Percentiles rank a stretch among this genome's conserved stretches.
Evolutionary conservation across 345 rosid genomes (phyloP).

Genomic region (Populus alba): DNA sequence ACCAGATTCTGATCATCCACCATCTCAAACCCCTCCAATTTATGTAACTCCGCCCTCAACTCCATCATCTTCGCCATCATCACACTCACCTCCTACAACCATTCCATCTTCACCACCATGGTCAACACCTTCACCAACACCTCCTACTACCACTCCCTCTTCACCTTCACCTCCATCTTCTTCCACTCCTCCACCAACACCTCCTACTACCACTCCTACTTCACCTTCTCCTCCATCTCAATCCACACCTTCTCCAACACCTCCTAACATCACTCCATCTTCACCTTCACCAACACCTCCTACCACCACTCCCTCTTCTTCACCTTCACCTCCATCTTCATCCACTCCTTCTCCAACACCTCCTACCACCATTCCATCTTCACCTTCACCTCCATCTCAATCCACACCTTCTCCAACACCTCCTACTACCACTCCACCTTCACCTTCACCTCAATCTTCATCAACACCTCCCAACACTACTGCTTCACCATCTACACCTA

Average conservation of each 20-base stretch:
- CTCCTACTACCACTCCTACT: not conserved
- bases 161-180: not conserved
- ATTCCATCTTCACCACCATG: not conserved
- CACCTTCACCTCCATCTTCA: not conserved
- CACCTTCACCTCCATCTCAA: not conserved
- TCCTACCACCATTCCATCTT: not conserved
- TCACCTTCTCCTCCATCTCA: not conserved
- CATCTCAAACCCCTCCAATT: not conserved
- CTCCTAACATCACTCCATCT: not conserved
- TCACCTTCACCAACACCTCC: not conserved
- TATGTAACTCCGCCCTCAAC: not conserved
- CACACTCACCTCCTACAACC: not conserved
- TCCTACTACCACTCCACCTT: not conserved
- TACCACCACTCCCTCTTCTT: not conserved
- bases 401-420: not conserved
- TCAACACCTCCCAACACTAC: not conserved
- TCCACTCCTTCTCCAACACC: not conserved
- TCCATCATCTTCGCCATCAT: not conserved
- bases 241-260: not conserved
- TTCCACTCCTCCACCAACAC: not conserved
- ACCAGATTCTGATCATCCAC: not conserved
- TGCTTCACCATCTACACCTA: not conserved
- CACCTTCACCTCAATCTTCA: not conserved
- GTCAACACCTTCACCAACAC: not conserved
- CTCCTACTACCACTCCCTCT: not conserved